Conservation (phyloP, 2,329 filamentous ascomycete genomes). For the Aureobasidium sp. region DNA sequence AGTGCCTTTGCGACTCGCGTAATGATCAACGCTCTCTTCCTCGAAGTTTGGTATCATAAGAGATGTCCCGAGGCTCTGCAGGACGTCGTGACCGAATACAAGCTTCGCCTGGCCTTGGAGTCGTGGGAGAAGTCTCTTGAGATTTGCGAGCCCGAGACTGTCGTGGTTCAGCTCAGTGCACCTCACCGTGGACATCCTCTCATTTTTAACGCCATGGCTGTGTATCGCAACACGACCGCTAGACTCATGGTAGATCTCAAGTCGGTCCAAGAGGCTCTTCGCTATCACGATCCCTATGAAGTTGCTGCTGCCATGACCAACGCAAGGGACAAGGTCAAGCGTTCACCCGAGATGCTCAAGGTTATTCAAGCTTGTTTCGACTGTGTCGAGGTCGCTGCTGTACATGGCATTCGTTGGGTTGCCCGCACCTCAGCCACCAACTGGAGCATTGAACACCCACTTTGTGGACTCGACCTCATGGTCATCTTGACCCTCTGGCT, state of each 20-base stretch:
- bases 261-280: conserved; percentile 87
- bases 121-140: conserved; percentile 98
- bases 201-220: conserved; percentile 95
- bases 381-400: conserved; percentile 90
- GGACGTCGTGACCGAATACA: conserved; percentile 97
- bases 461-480: conserved; percentile 94
- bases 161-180: conserved; percentile 80
- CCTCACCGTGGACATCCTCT: conserved; percentile 94
- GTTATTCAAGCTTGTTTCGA: conserved; percentile 97
- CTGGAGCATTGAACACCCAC: conserved; percentile 97
- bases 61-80: conserved; percentile 94
- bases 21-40: conserved; percentile 97
- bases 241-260: conserved; percentile 93
- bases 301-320: conserved; percentile 95
- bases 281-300: conserved; percentile 95
- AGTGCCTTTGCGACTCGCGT: conserved; percentile 95
- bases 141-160: conserved; percentile 82
- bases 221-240: conserved; percentile 88
- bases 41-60: conserved; percentile 99
- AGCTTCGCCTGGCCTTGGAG: conserved; percentile 86
- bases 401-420: conserved; percentile 94
- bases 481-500: conserved; percentile 97
- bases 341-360: conserved; percentile 95
- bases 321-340: conserved; percentile 86
- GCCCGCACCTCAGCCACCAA: conserved; percentile 96